A percentile compares a stretch with the other conserved stretches of the same genome.
Conservation (phyloP, 257 asterid species). For the Nicotiana paniculata region DNA sequence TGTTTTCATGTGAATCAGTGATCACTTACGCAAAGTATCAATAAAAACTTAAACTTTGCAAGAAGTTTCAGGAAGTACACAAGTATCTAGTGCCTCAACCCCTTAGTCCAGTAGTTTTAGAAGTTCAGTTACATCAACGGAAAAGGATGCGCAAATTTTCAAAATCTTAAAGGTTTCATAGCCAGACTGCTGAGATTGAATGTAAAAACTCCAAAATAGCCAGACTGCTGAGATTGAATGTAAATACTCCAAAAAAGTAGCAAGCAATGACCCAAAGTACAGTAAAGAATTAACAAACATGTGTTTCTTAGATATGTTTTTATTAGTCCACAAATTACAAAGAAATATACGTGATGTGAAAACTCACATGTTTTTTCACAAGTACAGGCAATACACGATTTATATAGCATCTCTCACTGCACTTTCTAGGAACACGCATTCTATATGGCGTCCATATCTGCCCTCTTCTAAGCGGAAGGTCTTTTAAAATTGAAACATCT, state of each 20-base stretch:
- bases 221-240: not conserved
- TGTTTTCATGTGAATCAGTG: not conserved
- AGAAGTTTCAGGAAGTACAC: not conserved
- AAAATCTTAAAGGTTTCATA: not conserved
- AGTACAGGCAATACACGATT: conserved; percentile 78
- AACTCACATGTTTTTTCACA: conserved; percentile 70
- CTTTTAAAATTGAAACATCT: conserved; percentile 73
- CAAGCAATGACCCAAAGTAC: not conserved
- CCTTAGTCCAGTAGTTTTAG: not conserved
- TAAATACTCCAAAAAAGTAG: not conserved
- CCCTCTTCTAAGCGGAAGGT: conserved; percentile 77
- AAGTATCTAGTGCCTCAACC: not conserved
- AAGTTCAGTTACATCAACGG: not conserved
- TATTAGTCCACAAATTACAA: not conserved
- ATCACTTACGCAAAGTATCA: not conserved
- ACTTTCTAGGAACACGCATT: conserved; percentile 94
- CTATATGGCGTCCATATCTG: conserved; percentile 65
- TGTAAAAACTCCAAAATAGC: not conserved
- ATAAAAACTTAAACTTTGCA: not conserved
- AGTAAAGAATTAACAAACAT: not conserved
- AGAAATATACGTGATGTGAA: not conserved
- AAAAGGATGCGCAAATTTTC: not conserved
- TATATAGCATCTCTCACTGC: conserved; percentile 72
- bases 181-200: not conserved
- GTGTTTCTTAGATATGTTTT: not conserved